Evolutionary conservation across 768 basidiomycete genomes (phyloP).

Genomic region (Hygrophorus pudorinus): DNA sequence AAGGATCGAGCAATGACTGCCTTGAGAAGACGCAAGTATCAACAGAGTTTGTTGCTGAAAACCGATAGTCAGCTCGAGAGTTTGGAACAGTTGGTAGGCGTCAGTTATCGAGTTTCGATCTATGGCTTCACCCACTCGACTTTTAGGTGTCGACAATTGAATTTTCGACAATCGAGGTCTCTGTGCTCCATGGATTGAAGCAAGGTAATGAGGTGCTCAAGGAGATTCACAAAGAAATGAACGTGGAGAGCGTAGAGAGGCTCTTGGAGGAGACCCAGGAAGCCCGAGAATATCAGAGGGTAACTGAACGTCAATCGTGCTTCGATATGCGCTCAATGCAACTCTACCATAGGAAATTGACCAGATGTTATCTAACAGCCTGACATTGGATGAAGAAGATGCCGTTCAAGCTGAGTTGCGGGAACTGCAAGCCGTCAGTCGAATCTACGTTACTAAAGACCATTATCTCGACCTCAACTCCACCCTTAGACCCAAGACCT

Average conservation of each 20-base stretch:
- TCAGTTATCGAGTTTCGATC: neutral
- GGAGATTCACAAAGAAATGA: conserved; percentile 92
- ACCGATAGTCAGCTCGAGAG: conserved; percentile 87
- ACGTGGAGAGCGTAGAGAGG: conserved; percentile 85
- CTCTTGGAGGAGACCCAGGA: conserved; percentile 89
- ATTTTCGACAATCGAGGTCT: conserved; percentile 89
- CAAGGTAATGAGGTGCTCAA: conserved; percentile 91
- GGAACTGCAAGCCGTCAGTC: conserved; percentile 42
- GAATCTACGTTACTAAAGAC: neutral
- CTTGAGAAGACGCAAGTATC: conserved; percentile 86
- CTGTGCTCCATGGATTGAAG: conserved; percentile 84
- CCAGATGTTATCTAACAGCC: conserved; percentile 70
- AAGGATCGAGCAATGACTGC: conserved; percentile 85
- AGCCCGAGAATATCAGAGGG: conserved; percentile 85
- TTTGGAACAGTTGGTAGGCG: conserved; percentile 75
- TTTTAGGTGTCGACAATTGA: conserved; percentile 89
- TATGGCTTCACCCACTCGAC: neutral
- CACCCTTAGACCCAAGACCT: conserved; percentile 22
- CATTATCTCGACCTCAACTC: neutral
- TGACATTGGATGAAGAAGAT: conserved; percentile 89
- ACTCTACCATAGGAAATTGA: conserved; percentile 70
- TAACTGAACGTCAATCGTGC: conserved; percentile 17
- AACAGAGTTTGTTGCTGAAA: conserved; percentile 76
- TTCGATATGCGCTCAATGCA: neutral
- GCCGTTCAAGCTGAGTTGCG: conserved; percentile 79